Percentiles rank a stretch among this genome's conserved stretches.
Conservation (phyloP, 805 yeast species). For the Tetrapisispora phaffii region DNA sequence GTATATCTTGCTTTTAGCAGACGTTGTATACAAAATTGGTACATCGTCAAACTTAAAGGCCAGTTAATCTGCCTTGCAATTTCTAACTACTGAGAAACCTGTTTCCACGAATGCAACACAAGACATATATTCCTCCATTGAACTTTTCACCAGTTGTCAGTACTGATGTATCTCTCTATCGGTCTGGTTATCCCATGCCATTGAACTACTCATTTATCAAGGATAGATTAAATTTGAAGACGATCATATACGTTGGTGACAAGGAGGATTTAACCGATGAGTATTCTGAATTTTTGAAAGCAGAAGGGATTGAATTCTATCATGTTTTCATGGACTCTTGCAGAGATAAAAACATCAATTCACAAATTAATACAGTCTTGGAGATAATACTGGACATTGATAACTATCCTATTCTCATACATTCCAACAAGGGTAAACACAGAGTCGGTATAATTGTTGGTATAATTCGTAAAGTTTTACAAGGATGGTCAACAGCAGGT, state of each 20-base stretch:
- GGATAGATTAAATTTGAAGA: conserved; percentile 52
- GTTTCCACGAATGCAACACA: background rate
- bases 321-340: conserved; percentile 60
- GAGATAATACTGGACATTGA: conserved; percentile 47
- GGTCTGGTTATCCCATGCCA: conserved; percentile 92
- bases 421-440: conserved; percentile 96
- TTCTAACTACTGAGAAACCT: background rate
- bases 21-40: too few species aligned
- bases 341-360: conserved; percentile 61
- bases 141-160: conserved; percentile 68
- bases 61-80: too few species aligned
- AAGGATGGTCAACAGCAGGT: conserved; percentile 90
- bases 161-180: conserved; percentile 66
- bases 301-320: conserved; percentile 44
- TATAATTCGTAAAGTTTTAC: conserved; percentile 69
- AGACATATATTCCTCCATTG: conserved; percentile 72
- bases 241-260: conserved; percentile 79
- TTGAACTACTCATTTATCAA: conserved; percentile 71
- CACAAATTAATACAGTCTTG: conserved; percentile 47
- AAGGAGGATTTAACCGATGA: conserved; percentile 44
- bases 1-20: too few species aligned
- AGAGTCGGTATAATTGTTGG: conserved; percentile 93
- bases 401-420: conserved; percentile 81
- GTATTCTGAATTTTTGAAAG: conserved; percentile 59
- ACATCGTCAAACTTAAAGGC: too few species aligned